phyloP scores from a whole-genome alignment of 371 early-diverging fungal species.

The Saksenaea oblongispora region DNA sequence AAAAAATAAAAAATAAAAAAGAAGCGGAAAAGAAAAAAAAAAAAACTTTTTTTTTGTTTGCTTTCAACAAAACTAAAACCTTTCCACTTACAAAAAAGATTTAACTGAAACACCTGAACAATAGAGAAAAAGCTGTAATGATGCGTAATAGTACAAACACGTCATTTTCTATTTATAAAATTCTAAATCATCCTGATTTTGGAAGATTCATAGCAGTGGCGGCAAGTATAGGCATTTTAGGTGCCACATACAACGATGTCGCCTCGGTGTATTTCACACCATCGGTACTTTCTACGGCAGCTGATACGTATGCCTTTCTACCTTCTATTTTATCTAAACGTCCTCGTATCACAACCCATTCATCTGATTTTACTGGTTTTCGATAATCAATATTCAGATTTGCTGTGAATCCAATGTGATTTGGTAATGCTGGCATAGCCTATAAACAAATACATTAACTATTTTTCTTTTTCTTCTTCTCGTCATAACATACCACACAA shows the following conservation, averaged over 20 bases:
- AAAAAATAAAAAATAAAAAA: not conserved
- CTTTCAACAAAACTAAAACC: not conserved
- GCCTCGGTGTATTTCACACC: slow-evolving; percentile 42
- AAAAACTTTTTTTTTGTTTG: not conserved
- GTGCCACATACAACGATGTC: slow-evolving; percentile 33
- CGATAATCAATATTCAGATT: slow-evolving; percentile 76
- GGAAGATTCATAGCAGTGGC: not conserved
- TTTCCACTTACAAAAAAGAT: not conserved
- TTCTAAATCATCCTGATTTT: not conserved
- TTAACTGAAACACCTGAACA: slow-evolving; percentile 5
- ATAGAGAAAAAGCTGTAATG: not conserved
- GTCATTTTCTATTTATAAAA: not conserved
- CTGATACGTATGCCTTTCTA: slow-evolving; percentile 74
- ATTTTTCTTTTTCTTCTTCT: slow-evolving; percentile 10
- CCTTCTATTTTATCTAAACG: slow-evolving; percentile 61
- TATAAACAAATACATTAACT: slow-evolving; percentile 12
- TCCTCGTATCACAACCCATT: slow-evolving; percentile 60
- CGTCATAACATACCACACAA: slow-evolving; percentile 36
- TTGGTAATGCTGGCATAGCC: slow-evolving; percentile 62
- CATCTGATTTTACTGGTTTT: slow-evolving; percentile 60
- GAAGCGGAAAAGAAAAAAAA: not conserved
- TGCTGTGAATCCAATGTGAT: slow-evolving; percentile 74
- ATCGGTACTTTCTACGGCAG: slow-evolving; percentile 60
- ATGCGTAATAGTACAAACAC: not conserved
- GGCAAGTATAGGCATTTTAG: slow-evolving; percentile 21